phyloP scores from a whole-genome alignment of 768 basidiomycete species.

The Kwoniella sp. region DNA sequence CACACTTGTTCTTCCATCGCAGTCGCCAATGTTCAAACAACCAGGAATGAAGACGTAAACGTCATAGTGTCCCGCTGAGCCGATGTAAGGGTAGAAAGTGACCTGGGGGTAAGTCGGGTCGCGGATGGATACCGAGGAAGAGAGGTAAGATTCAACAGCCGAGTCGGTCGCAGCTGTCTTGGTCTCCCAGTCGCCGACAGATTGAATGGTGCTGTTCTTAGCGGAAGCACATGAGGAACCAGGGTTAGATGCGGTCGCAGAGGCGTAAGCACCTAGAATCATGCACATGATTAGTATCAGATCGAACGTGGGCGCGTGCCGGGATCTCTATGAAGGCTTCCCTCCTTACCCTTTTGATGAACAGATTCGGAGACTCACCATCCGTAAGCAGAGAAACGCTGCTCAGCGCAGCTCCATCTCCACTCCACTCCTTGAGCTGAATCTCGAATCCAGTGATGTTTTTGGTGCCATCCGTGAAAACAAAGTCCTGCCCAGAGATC shows the following conservation, averaged over 20 bases:
- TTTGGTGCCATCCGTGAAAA: conserved; percentile 65
- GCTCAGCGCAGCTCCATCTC: conserved; percentile 78
- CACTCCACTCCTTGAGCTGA: conserved; percentile 73
- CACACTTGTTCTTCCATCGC: conserved; percentile 76
- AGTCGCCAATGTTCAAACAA: conserved; percentile 78
- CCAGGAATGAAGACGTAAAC: conserved; percentile 85
- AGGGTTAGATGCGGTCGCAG: conserved; percentile 68
- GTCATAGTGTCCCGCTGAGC: conserved; percentile 80
- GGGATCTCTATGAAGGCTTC: no score
- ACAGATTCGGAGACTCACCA: conserved; percentile 61
- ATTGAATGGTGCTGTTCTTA: conserved; percentile 68
- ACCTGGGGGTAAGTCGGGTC: conserved; percentile 70
- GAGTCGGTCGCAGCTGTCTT: conserved; percentile 71
- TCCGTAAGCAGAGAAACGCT: conserved; percentile 89
- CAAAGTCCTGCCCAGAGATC: conserved; percentile 88
- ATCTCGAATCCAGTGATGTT: conserved; percentile 85
- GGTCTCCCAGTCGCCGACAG: conserved; percentile 71
- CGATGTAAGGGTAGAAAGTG: conserved; percentile 91
- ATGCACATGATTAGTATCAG: not conserved
- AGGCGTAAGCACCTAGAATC: conserved; percentile 68
- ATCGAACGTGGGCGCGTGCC: not conserved
- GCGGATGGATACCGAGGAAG: conserved; percentile 66
- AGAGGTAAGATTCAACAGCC: conserved; percentile 71
- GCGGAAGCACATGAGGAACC: conserved; percentile 75
- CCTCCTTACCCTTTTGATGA: no score